These are phyloP conservation scores for Aureobasidium sp. DNA, from an alignment of 2,329 filamentous ascomycete genomes.

Conservation along the genomic window DNA sequence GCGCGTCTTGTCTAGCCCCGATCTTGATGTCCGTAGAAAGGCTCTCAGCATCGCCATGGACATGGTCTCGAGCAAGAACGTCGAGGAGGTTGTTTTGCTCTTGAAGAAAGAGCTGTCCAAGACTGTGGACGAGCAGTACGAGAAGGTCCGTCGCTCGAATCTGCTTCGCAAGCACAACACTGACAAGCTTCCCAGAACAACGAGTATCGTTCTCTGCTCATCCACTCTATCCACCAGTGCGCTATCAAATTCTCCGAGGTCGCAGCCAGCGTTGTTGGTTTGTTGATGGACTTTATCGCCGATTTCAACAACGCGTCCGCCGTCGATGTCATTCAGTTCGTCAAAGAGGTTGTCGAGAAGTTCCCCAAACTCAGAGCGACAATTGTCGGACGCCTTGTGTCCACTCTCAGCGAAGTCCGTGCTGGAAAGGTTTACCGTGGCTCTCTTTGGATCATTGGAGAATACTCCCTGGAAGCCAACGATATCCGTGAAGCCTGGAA, in stretches of 20 bases:
- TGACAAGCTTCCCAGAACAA: slow-evolving; percentile 51
- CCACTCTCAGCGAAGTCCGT: slow-evolving; percentile 84
- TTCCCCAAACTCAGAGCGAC: slow-evolving; percentile 83
- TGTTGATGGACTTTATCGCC: slow-evolving; percentile 97
- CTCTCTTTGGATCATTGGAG: slow-evolving; percentile 94
- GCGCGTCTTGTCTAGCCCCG: slow-evolving; percentile 86
- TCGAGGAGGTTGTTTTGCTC: slow-evolving; percentile 91
- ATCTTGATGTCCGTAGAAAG: slow-evolving; percentile 92
- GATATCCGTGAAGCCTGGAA: slow-evolving; percentile 98
- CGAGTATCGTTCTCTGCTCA: slow-evolving; percentile 89
- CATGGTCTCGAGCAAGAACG: slow-evolving; percentile 98
- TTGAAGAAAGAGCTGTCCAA: slow-evolving; percentile 97
- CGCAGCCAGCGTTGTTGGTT: slow-evolving; percentile 88
- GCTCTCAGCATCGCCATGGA: slow-evolving; percentile 84
- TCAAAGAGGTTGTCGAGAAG: slow-evolving; percentile 98
- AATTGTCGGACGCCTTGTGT: slow-evolving; percentile 82
- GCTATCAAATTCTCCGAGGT: slow-evolving; percentile 99
- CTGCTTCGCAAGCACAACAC: slow-evolving; percentile 17
- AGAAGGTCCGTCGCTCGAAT: slow-evolving; percentile 54
- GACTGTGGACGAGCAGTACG: slow-evolving; percentile 96
- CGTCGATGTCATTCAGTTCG: slow-evolving; percentile 95
- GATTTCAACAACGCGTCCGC: slow-evolving; percentile 97
- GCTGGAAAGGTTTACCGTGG: slow-evolving; percentile 96
- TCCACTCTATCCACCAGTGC: slow-evolving; percentile 95
- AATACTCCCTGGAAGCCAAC: slow-evolving; percentile 89